Evolutionary conservation across 2,329 filamentous ascomycete genomes (phyloP).

Genomic region (Botrytis fabae): DNA sequence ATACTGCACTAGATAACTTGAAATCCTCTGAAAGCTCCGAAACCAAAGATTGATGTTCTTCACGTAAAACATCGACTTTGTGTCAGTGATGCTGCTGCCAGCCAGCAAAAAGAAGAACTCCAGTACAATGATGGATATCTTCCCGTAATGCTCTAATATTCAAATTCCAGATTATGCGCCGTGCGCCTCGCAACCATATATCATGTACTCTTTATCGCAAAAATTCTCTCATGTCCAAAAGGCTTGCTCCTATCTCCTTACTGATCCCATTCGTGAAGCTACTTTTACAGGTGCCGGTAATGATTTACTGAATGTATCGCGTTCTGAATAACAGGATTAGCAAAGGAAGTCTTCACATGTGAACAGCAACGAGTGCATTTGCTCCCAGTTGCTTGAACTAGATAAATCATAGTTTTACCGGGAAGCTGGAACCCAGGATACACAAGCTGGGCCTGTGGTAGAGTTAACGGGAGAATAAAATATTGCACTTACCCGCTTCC

Average conservation of each 20-base stretch:
- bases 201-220: constrained; percentile 3
- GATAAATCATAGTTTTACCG: neutral
- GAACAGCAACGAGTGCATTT: neutral
- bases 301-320: constrained; percentile 38
- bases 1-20: neutral
- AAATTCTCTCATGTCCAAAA: constrained; percentile 9
- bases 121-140: constrained; percentile 17
- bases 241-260: constrained; percentile 35
- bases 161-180: constrained; percentile 14
- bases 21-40: neutral
- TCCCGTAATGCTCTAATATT: constrained; percentile 20
- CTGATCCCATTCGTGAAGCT: constrained; percentile 40
- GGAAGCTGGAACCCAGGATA: neutral
- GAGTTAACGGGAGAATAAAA: neutral
- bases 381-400: constrained; percentile 19
- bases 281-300: constrained; percentile 41
- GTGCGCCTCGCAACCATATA: constrained; percentile 15
- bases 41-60: neutral
- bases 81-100: neutral
- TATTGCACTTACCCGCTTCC: constrained; percentile 49
- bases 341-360: neutral
- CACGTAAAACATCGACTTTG: neutral
- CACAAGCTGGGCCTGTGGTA: neutral
- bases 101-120: constrained; percentile 7
- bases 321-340: constrained; percentile 30